phyloP scores from a whole-genome alignment of 805 yeast genomes.

The Kodamaea kakaduensis region DNA sequence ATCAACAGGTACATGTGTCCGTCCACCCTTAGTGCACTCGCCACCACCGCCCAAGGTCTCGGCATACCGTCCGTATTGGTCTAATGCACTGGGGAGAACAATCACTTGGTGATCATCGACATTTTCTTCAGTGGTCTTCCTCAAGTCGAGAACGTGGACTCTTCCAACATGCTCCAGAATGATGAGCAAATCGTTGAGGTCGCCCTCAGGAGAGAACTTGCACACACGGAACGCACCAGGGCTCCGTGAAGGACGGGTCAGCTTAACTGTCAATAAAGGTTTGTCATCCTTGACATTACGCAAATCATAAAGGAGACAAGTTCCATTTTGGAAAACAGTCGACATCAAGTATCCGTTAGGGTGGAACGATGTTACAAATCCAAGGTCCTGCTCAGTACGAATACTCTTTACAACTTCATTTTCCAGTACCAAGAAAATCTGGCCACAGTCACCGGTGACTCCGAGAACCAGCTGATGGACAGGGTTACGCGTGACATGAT shows the following conservation, averaged over 20 bases:
- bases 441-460: conserved; percentile 75
- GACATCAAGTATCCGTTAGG: conserved; percentile 73
- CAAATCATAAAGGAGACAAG: conserved; percentile 70
- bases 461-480: conserved; percentile 25
- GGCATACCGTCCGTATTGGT: conserved; percentile 32
- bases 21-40: not conserved
- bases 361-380: conserved; percentile 77
- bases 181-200: conserved; percentile 70
- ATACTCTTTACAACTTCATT: conserved; percentile 35
- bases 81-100: conserved; percentile 52
- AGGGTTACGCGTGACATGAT: conserved; percentile 68
- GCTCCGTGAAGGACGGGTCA: conserved; percentile 53
- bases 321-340: conserved; percentile 83
- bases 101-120: conserved; percentile 68
- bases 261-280: conserved; percentile 53
- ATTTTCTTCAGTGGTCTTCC: conserved; percentile 44
- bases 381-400: conserved; percentile 64
- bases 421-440: conserved; percentile 52
- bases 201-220: conserved; percentile 44
- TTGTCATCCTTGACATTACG: conserved; percentile 45
- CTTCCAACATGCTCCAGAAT: conserved; percentile 84
- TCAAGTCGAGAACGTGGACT: conserved; percentile 77
- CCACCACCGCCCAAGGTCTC: not conserved
- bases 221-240: conserved; percentile 67
- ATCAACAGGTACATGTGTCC: conserved; percentile 3